Evolutionary conservation across 768 basidiomycete species (phyloP).

Genomic region (Vishniacozyma victoriae): DNA sequence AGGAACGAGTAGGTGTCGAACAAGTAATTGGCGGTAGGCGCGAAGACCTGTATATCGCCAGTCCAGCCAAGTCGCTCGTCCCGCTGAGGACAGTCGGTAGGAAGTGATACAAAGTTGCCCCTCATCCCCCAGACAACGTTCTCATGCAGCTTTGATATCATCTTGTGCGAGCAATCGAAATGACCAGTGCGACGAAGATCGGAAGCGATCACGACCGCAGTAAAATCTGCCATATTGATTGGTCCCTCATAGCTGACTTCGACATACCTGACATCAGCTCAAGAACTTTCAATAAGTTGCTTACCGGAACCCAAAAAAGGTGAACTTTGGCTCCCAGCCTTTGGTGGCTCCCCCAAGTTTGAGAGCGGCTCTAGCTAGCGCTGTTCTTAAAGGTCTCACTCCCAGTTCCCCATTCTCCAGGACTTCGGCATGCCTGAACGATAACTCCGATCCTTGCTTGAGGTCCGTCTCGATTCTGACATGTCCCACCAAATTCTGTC

Average conservation of each 20-base stretch:
- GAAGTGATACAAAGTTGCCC: constrained; percentile 35
- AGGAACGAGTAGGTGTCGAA: constrained; percentile 21
- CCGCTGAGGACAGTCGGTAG: constrained; percentile 45
- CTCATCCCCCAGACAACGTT: constrained; percentile 34
- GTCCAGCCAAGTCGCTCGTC: constrained; percentile 46
- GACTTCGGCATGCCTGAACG: constrained; percentile 38
- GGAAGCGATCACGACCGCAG: constrained; percentile 26
- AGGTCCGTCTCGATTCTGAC: constrained; percentile 16
- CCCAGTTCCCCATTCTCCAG: constrained; percentile 43
- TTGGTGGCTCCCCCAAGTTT: constrained; percentile 17
- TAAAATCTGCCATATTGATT: constrained; percentile 6
- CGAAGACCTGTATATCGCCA: constrained; percentile 43
- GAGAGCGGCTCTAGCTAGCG: constrained; percentile 19
- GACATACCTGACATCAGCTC: constrained; percentile 18
- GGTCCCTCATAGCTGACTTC: constrained; percentile 21
- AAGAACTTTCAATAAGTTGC: neutral
- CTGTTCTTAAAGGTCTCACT: constrained; percentile 28
- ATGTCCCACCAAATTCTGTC: constrained; percentile 44
- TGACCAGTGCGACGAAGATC: constrained; percentile 30
- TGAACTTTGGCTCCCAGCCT: constrained; percentile 41
- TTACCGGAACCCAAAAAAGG: constrained; percentile 42
- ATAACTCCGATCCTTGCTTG: constrained; percentile 8
- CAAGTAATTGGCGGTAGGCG: constrained; percentile 34
- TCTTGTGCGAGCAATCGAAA: constrained; percentile 29
- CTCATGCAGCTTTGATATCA: constrained; percentile 28